Evolutionary conservation across 2,329 filamentous ascomycete genomes (phyloP).

Genomic region (Bretziella fagacearum): DNA sequence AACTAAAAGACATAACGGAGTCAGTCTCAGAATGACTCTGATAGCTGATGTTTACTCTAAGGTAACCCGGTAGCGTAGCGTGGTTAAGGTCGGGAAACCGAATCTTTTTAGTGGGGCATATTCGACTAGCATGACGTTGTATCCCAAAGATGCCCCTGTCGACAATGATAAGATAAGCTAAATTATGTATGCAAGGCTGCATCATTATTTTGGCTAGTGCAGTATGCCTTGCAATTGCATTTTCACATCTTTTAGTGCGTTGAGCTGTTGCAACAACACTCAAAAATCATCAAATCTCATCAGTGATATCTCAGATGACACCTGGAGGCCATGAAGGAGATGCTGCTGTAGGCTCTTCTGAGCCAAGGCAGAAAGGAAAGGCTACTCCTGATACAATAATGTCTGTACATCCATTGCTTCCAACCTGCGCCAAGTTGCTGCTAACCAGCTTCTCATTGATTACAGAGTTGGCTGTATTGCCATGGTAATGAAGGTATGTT

Average conservation of each 20-base stretch:
- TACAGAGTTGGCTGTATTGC: slow-evolving; percentile 39
- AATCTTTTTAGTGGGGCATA: background rate
- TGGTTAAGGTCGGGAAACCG: background rate
- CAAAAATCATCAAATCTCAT: background rate
- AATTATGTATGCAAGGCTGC: slow-evolving; percentile 1
- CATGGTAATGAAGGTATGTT: slow-evolving; percentile 33
- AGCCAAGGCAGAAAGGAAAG: slow-evolving; percentile 52
- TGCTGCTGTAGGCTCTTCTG: slow-evolving; percentile 37
- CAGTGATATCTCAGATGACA: slow-evolving; percentile 7
- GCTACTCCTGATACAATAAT: slow-evolving; percentile 72
- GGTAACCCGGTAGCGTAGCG: too few relatives aligned
- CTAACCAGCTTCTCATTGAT: slow-evolving; percentile 4
- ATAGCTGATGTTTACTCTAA: too few relatives aligned
- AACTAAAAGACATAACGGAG: too few relatives aligned
- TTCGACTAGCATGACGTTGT: background rate
- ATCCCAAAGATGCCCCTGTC: background rate
- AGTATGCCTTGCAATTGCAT: background rate
- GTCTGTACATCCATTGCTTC: slow-evolving; percentile 32
- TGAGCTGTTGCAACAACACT: background rate
- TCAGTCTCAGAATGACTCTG: too few relatives aligned
- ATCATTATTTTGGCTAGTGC: background rate
- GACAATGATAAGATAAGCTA: slow-evolving; percentile 1
- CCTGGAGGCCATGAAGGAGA: slow-evolving; percentile 26
- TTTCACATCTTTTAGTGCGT: background rate
- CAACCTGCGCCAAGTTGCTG: background rate